phyloP scores from a whole-genome alignment of 2,329 filamentous ascomycete genomes.

The Penicillium frequentans region DNA sequence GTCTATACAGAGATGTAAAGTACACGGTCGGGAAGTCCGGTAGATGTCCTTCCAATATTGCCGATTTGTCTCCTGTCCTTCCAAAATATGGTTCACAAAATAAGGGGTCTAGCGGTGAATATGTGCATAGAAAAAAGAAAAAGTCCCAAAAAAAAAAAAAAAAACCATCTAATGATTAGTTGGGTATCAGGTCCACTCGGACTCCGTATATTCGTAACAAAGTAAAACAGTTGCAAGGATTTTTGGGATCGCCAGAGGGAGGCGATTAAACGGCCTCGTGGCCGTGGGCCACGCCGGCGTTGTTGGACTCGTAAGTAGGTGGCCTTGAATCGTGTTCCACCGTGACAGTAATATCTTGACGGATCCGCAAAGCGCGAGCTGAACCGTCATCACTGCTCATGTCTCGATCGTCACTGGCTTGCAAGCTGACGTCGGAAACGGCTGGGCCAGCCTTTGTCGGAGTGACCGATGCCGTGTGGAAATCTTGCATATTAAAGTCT shows the following conservation, averaged over 20 bases:
- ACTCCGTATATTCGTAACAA: conserved; percentile 7
- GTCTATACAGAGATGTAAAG: not conserved
- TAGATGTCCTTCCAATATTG: not conserved
- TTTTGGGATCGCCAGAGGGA: not conserved
- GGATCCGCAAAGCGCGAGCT: conserved; percentile 37
- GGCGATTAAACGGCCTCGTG: conserved; percentile 16
- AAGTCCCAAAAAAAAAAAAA: not conserved
- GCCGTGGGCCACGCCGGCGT: conserved; percentile 7
- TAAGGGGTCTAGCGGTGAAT: conserved; percentile 6
- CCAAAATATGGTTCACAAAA: not conserved
- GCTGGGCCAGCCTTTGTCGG: conserved; percentile 25
- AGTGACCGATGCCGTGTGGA: conserved; percentile 25
- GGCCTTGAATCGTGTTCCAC: conserved; percentile 20
- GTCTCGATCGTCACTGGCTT: conserved; percentile 29
- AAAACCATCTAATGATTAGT: not conserved
- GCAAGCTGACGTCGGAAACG: conserved; percentile 28
- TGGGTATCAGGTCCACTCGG: conserved; percentile 18
- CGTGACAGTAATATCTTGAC: conserved; percentile 41
- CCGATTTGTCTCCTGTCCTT: not conserved
- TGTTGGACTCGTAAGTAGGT: conserved; percentile 10
- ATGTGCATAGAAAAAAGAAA: conserved; percentile 11
- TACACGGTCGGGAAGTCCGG: not conserved
- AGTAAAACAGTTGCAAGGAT: not conserved
- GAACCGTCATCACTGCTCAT: conserved; percentile 38
- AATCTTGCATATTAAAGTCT: conserved; percentile 33